Evolutionary conservation across 2,329 filamentous ascomycete species (phyloP).

Genomic region (Xylaria sp.): DNA sequence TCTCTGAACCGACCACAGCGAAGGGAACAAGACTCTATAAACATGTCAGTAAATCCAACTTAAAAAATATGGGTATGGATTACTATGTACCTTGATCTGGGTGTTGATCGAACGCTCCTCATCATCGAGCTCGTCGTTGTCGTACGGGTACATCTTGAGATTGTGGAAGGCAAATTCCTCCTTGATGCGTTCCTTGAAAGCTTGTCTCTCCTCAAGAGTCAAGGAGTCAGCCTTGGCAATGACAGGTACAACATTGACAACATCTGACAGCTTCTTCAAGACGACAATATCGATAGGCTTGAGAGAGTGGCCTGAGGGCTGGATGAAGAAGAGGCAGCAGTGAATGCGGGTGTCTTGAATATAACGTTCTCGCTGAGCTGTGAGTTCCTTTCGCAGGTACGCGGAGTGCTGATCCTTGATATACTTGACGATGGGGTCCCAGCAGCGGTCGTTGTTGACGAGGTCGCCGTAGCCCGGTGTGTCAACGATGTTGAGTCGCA

Average conservation of each 20-base stretch:
- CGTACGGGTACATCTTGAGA: constrained; percentile 99
- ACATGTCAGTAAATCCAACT: constrained; percentile 49
- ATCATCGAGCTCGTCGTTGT: constrained; percentile 98
- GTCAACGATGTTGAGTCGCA: constrained; percentile 98
- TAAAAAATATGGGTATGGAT: not conserved
- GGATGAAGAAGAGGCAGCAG: constrained; percentile 99
- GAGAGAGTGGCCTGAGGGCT: constrained; percentile 95
- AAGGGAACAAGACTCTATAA: constrained; percentile 90
- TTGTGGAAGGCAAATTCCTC: constrained; percentile 99
- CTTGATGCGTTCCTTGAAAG: constrained; percentile 99
- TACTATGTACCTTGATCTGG: constrained; percentile 85
- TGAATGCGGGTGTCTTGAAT: constrained; percentile 99
- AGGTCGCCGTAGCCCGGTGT: constrained; percentile 98
- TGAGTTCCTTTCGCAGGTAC: constrained; percentile 99
- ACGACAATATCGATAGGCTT: constrained; percentile 99
- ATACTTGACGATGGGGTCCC: constrained; percentile 99
- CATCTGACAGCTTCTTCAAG: constrained; percentile 98
- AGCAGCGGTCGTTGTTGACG: constrained; percentile 99
- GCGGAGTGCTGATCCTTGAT: constrained; percentile 99
- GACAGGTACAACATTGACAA: constrained; percentile 98
- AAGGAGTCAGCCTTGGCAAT: constrained; percentile 98
- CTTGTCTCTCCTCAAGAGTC: constrained; percentile 92
- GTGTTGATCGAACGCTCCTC: constrained; percentile 94
- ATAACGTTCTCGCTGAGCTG: constrained; percentile 97
- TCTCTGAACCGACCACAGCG: constrained; percentile 97